Base-by-base conservation (phyloP, 176 grass and related monocot genomes). In the Dactylis glomerata region DNA sequence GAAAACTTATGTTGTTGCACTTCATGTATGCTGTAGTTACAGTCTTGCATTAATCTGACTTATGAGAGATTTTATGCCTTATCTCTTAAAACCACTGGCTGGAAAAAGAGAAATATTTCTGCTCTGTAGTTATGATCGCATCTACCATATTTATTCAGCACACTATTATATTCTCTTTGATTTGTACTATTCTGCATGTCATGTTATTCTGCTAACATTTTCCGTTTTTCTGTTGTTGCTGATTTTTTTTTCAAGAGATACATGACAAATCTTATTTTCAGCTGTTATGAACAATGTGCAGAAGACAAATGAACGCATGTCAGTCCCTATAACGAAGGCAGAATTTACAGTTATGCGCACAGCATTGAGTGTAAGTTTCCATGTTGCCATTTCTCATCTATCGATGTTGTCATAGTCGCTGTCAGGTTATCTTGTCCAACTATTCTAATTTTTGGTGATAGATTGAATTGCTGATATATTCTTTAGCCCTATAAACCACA, bases 321-420 rank as follows among this genome's bases (percentile, higher is more conserved):
- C 86, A 67, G 37, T 99, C 20, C 77, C 93, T 77, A 36, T 99
- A 88, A 89, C 93, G 34, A 99, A 87, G 87, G 96, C 91, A 69
- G 96, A 99, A 88, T 99, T 99, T 82, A 17, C 96, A 54, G 96
- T 94, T 49, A 76, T 96, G 62, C 96, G 93, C 49, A 89, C 91
- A 72, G 68, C 93, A 55, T 87, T 95, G 51, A 94, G 91, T 67
- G 96, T 99, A 96, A 99, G 91, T 66, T 82, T 82, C 52, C 54
- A 17, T 86, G 32, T 33, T 85, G 68, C 45, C 8, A 76, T 80
- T 78, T 83, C 38, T 24, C 79, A 57, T 68, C 6, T 68, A 58
- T 57, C 3, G 12, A 52, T 54, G 27, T 50, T 56, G 44, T 83
- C 6, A 15, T 26, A 63, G 59, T 83, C 8, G 40, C 46, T 1